Evolutionary conservation across 106 monocot species (phyloP).

Genomic region (Hemerocallis citrina): DNA sequence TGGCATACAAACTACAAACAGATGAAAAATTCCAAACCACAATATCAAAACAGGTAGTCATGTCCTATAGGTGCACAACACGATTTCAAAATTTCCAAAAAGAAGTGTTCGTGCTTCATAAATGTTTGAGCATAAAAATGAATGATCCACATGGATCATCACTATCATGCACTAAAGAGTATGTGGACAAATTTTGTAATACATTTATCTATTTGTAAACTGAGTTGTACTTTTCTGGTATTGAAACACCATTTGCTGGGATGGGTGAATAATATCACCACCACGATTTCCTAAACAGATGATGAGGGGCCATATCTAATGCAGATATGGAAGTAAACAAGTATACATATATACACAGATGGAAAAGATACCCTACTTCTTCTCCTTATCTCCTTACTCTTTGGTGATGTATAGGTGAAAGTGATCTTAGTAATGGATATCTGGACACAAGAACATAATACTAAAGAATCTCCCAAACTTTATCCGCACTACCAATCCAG

Average conservation of each 20-base stretch:
- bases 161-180: too few species aligned
- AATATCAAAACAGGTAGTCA: too few species aligned
- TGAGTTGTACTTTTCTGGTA: background rate
- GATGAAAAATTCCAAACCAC: too few species aligned
- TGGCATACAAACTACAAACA: too few species aligned
- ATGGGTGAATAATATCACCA: background rate
- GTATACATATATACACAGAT: background rate
- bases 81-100: too few species aligned
- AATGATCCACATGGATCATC: too few species aligned
- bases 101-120: too few species aligned
- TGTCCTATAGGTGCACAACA: too few species aligned
- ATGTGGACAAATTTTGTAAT: background rate
- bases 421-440: constrained; percentile 5
- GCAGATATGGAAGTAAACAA: too few species aligned
- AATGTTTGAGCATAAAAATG: too few species aligned
- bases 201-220: background rate
- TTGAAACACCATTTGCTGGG: background rate
- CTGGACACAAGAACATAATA: constrained; percentile 7
- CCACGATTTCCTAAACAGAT: too few species aligned
- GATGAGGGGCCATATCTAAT: too few species aligned
- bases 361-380: background rate
- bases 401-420: background rate
- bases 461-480: background rate
- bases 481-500: background rate
- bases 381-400: background rate